Evolutionary conservation across 179 eudicot genomes (phyloP), one percentile per base, ranked within the genome.

Genomic region (Camellia oleifera): DNA sequence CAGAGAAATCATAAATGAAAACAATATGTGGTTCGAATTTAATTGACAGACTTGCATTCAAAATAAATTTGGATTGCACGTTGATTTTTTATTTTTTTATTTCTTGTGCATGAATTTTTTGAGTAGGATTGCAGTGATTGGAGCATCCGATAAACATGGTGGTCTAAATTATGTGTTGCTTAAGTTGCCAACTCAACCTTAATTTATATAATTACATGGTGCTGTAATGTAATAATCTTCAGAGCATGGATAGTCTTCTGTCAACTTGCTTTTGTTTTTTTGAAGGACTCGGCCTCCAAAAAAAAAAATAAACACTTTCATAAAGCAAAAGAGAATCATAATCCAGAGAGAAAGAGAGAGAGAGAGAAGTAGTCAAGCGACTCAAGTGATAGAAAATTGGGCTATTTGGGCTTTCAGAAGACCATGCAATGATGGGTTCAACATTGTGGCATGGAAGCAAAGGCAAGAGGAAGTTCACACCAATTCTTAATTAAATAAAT

Each of bases 171-270:
- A 77, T 84, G 71, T 2, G 13, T 58, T 60, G 66, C 85, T 81
- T 85, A 76, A 74, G 78, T 85, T 85, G 85, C 80, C 88, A 85
- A 85, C 88, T 85, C 81, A 77, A 80, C 17, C 81, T 82, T 81
- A 58, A 48, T 26, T 26, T 26, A 0, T 26, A 48, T 48, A 48
- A 7, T 48, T 48, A 57, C 11, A 68, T 82, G 13, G 32, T 18
- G 62, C 8, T 23, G 26, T 23, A 14, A 69, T 17, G 26, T 23
- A 14, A 69, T 17, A 4, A 69, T 69, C 17, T 14, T 42, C 53
- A 8, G 46, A 69, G 72, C 8, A 15, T 69, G 52, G 72, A 23
- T 44, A 7, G 69, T 26, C 69, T 69, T 5, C 32, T 44, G 72
- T 14, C 53, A 0, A 15, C 53, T 69, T 69, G 53, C 72, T 69